A percentile compares a stretch with the other conserved stretches of the same genome.
These are phyloP conservation scores for Pestalotiopsis sp. DNA, from an alignment of 2,329 filamentous ascomycete species.

Conservation along the genomic window DNA sequence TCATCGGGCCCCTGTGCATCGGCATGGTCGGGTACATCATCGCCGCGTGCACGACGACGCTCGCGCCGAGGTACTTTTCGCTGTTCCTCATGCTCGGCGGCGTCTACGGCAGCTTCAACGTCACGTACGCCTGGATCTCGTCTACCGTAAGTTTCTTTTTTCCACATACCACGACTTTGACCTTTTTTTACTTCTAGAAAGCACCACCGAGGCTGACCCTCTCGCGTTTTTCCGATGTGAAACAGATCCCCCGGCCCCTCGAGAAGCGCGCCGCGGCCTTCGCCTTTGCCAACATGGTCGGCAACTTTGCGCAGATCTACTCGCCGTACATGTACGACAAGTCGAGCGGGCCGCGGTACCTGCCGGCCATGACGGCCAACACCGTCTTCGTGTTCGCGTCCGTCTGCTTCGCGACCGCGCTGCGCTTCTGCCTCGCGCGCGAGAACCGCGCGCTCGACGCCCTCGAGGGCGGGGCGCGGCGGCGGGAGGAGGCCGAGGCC, in stretches of 20 bases:
- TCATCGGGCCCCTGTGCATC: conserved; percentile 56
- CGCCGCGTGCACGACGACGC: conserved; percentile 55
- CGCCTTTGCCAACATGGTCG: conserved; percentile 26
- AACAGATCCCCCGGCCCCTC: conserved; percentile 19
- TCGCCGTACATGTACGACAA: conserved; percentile 28
- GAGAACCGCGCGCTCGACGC: conserved; percentile 24
- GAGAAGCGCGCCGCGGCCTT: conserved; percentile 23
- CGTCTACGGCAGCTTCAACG: conserved; percentile 26
- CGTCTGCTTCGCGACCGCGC: conserved; percentile 20
- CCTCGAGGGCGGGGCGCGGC: neutral
- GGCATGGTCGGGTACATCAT: conserved; percentile 61
- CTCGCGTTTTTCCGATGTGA: neutral
- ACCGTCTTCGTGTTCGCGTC: conserved; percentile 26
- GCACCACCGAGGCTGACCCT: too few species aligned
- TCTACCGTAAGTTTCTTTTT: conserved; percentile 18
- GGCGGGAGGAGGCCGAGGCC: neutral
- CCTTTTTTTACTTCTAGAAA: neutral
- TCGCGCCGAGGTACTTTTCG: conserved; percentile 51
- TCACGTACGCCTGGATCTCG: conserved; percentile 25
- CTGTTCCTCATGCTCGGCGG: conserved; percentile 25
- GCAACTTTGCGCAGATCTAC: conserved; percentile 26
- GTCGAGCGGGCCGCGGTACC: conserved; percentile 24
- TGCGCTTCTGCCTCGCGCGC: conserved; percentile 23
- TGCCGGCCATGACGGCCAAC: conserved; percentile 28
- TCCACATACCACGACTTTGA: neutral